Evolutionary conservation across 495 filamentous ascomycete species (phyloP).

Genomic region (Aspergillus conjunctus): DNA sequence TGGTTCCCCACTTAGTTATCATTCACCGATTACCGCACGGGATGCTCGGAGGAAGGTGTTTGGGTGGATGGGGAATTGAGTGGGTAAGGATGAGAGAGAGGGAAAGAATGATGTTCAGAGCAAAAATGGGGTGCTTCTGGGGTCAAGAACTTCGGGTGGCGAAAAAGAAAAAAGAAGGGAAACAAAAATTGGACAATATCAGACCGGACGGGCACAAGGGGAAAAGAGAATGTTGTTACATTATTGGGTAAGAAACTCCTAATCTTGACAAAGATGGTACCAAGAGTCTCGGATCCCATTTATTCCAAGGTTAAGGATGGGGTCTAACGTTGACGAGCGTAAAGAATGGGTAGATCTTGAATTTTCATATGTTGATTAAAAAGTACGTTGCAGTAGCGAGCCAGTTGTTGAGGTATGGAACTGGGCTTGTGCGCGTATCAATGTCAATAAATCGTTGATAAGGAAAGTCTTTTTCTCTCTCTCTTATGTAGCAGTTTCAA

Average conservation of each 20-base stretch:
- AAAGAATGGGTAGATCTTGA: slow-evolving; percentile 8
- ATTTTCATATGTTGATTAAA: slow-evolving; percentile 16
- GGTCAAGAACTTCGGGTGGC: slow-evolving; percentile 1
- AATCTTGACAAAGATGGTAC: too few relatives aligned
- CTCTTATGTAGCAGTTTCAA: too few relatives aligned
- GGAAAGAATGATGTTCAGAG: slow-evolving; percentile 4
- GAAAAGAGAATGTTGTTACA: not conserved
- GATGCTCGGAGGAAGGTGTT: slow-evolving; percentile 15
- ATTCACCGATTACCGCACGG: slow-evolving; percentile 19
- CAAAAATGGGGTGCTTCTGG: not conserved
- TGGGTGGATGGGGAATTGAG: slow-evolving; percentile 4
- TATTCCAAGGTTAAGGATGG: not conserved
- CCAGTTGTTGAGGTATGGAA: not conserved
- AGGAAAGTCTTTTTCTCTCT: slow-evolving; percentile 3
- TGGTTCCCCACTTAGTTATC: slow-evolving; percentile 3
- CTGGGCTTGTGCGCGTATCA: slow-evolving; percentile 12
- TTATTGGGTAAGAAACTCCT: not conserved
- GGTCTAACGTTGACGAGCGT: not conserved
- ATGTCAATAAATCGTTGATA: slow-evolving; percentile 8
- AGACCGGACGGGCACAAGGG: not conserved
- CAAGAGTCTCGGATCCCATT: not conserved
- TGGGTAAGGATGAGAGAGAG: not conserved
- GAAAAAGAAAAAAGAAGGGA: not conserved
- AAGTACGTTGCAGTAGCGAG: slow-evolving; percentile 20
- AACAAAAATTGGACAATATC: not conserved